These are phyloP conservation scores for Dichotomopilus funicola DNA, from an alignment of 2,329 filamentous ascomycete species.

Conservation along the genomic window DNA sequence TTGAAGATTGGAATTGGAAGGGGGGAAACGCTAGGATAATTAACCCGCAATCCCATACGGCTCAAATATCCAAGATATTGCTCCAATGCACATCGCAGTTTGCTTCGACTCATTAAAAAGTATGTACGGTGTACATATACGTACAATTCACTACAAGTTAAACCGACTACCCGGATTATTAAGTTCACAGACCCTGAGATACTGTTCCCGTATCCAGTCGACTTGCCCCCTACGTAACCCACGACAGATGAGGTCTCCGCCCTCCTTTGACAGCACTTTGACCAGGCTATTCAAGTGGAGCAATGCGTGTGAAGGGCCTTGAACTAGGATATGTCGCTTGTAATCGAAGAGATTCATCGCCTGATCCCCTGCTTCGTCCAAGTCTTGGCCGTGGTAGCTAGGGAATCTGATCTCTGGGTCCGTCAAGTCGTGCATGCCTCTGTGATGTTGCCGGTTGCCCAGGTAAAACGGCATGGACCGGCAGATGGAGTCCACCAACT, in stretches of 20 bases:
- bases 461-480: neutral
- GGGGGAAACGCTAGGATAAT: too few species aligned
- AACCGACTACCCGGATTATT: neutral
- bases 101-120: too few species aligned
- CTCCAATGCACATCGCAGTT: too few species aligned
- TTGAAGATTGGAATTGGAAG: too few species aligned
- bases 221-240: neutral
- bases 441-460: neutral
- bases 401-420: neutral
- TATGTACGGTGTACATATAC: too few species aligned
- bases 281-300: neutral
- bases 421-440: neutral
- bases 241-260: neutral
- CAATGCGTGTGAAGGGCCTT: neutral
- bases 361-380: neutral
- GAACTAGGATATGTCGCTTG: neutral
- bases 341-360: neutral
- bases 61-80: too few species aligned
- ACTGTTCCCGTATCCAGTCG: neutral
- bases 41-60: too few species aligned
- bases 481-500: neutral
- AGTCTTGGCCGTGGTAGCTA: neutral
- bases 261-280: neutral
- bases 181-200: neutral
- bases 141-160: neutral